A percentile compares a stretch with the other conserved stretches of the same genome.
These are phyloP conservation scores for Mortierella sp. DNA, from an alignment of 371 early-diverging fungal species.

Conservation along the genomic window DNA sequence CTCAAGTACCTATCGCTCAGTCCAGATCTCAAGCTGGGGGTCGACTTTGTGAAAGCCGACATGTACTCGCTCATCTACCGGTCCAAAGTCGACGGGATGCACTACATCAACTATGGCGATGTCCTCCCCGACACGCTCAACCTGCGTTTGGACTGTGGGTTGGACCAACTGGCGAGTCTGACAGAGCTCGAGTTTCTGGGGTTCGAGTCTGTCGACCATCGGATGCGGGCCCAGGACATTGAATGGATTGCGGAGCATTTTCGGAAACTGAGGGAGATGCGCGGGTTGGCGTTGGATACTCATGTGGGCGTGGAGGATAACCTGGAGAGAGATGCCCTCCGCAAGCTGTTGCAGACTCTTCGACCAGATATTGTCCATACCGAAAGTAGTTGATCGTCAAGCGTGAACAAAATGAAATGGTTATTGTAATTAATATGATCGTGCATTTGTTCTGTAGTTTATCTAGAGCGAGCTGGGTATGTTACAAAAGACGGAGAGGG, in stretches of 20 bases:
- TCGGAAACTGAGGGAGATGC: neutral
- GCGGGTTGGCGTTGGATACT: slow-evolving; percentile 1
- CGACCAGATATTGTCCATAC: neutral
- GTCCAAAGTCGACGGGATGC: neutral
- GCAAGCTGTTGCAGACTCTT: neutral
- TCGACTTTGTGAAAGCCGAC: neutral
- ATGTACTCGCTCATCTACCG: slow-evolving; percentile 1
- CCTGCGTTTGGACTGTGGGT: neutral
- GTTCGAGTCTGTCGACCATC: neutral
- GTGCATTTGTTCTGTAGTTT: neutral
- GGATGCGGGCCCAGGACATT: neutral
- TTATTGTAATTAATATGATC: neutral
- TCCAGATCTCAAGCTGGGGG: neutral
- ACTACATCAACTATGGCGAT: neutral
- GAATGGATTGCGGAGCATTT: neutral
- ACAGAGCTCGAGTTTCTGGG: neutral
- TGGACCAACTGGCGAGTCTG: slow-evolving; percentile 2
- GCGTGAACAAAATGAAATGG: neutral
- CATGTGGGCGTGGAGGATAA: neutral
- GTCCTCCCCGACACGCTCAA: neutral
- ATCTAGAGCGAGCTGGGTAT: neutral
- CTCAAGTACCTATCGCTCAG: neutral
- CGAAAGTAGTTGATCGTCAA: neutral
- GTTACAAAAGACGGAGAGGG: neutral
- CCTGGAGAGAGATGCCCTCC: neutral